phyloP scores from a whole-genome alignment of 257 asterid species.

The Solanum clarkiae region DNA sequence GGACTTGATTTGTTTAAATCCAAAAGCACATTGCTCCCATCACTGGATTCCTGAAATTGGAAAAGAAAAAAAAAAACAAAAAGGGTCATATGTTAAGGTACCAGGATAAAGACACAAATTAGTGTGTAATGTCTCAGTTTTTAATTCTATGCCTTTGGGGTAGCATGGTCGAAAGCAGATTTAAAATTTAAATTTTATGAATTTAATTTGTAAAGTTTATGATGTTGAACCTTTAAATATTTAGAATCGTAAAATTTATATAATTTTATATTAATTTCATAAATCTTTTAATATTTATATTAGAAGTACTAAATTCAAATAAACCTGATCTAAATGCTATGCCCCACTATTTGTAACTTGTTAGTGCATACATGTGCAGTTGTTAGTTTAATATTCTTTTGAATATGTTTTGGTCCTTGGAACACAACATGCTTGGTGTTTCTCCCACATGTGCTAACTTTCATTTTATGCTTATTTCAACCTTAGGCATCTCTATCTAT shows the following conservation, averaged over 20 bases:
- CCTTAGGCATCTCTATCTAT: neutral
- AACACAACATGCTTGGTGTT: neutral
- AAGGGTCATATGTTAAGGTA: neutral
- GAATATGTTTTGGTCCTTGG: neutral
- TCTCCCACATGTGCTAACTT: neutral
- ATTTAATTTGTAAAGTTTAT: neutral
- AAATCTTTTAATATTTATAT: neutral
- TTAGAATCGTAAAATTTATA: neutral
- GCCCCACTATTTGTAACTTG: neutral
- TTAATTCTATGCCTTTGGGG: neutral
- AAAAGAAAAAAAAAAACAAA: neutral
- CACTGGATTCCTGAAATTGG: neutral
- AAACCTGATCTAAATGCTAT: neutral
- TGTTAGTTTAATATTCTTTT: neutral
- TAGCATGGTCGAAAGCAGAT: too few relatives aligned
- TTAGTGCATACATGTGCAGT: neutral
- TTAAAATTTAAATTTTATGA: neutral
- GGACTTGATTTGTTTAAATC: neutral
- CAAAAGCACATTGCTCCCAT: neutral
- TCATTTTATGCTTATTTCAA: neutral
- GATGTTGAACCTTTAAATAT: too few relatives aligned
- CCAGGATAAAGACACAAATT: neutral
- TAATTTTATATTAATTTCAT: neutral
- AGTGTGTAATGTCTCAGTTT: neutral
- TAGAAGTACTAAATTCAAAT: neutral